Conservation (phyloP, 768 basidiomycete genomes). For the Lactarius tabidus region DNA sequence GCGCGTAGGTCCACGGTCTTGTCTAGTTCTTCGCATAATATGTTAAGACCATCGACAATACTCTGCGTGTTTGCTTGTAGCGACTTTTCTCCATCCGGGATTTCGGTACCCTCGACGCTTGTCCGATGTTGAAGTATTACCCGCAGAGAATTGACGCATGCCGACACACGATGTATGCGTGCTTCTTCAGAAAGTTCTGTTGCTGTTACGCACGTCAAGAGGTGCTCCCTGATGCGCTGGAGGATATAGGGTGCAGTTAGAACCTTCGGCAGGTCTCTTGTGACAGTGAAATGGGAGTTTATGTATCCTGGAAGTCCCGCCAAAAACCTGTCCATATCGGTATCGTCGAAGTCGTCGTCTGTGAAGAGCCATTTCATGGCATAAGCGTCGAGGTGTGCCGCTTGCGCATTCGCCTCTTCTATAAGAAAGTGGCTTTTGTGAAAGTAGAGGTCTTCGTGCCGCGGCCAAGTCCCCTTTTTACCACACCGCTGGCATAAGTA, state of each 20-base stretch:
- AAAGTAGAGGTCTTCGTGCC: background rate
- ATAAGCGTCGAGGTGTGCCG: background rate
- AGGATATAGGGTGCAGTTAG: background rate
- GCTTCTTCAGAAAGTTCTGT: conserved; percentile 5
- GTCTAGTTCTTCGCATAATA: background rate
- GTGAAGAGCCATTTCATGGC: conserved; percentile 15
- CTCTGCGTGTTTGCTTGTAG: background rate
- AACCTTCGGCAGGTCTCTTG: background rate
- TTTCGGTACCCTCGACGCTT: too few relatives aligned
- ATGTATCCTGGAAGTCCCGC: conserved; percentile 14
- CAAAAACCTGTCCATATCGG: conserved; percentile 12
- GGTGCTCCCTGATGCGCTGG: conserved; percentile 1
- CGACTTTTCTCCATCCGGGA: too few relatives aligned
- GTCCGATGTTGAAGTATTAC: background rate
- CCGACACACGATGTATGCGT: background rate
- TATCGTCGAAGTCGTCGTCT: conserved; percentile 9
- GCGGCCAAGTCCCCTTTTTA: too few relatives aligned
- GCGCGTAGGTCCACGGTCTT: background rate
- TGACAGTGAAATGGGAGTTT: background rate
- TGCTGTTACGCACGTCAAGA: conserved; percentile 7
- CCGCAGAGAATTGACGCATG: conserved; percentile 4
- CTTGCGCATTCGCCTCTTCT: background rate
- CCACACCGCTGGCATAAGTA: too few relatives aligned
- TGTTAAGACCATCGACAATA: background rate
- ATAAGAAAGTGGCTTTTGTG: background rate